A percentile compares a stretch with the other conserved stretches of the same genome.
phyloP scores from a whole-genome alignment of 345 rosid species.

The Ailanthus altissimus region DNA sequence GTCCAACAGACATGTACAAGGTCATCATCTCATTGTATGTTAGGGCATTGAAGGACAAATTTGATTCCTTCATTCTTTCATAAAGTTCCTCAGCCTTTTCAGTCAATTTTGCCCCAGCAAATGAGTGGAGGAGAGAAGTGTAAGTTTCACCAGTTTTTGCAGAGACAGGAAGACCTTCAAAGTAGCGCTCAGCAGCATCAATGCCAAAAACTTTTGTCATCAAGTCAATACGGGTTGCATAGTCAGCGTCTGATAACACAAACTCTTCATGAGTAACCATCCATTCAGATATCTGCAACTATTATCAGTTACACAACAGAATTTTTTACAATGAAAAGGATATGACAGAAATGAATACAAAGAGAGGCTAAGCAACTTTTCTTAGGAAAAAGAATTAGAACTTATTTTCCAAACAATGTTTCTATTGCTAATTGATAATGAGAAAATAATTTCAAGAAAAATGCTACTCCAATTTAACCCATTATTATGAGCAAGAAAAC shows the following conservation, averaged over 20 bases:
- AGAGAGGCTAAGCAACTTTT: neutral
- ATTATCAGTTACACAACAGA: conserved; percentile 20
- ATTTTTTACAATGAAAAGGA: neutral
- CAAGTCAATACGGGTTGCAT: conserved; percentile 68
- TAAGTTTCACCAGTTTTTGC: conserved; percentile 76
- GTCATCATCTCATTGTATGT: conserved; percentile 96
- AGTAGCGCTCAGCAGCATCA: conserved; percentile 89
- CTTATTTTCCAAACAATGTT: neutral
- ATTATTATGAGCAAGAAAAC: neutral
- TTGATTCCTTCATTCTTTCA: conserved; percentile 50
- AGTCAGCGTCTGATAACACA: conserved; percentile 65
- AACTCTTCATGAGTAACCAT: conserved; percentile 61
- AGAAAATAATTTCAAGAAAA: neutral
- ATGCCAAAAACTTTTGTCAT: conserved; percentile 87
- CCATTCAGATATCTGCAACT: conserved; percentile 81
- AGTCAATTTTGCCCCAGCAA: conserved; percentile 57
- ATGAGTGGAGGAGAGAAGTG: conserved; percentile 90
- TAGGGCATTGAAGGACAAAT: conserved; percentile 57
- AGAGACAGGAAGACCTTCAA: conserved; percentile 54
- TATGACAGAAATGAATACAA: neutral
- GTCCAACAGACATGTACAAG: conserved; percentile 82
- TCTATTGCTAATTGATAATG: neutral
- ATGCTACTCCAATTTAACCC: neutral
- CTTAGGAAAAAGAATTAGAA: neutral
- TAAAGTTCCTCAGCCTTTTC: conserved; percentile 70